Percentiles rank a stretch among this genome's conserved stretches.
Evolutionary conservation across 2,329 filamentous ascomycete species (phyloP).

Genomic region (Colletotrichum lini): DNA sequence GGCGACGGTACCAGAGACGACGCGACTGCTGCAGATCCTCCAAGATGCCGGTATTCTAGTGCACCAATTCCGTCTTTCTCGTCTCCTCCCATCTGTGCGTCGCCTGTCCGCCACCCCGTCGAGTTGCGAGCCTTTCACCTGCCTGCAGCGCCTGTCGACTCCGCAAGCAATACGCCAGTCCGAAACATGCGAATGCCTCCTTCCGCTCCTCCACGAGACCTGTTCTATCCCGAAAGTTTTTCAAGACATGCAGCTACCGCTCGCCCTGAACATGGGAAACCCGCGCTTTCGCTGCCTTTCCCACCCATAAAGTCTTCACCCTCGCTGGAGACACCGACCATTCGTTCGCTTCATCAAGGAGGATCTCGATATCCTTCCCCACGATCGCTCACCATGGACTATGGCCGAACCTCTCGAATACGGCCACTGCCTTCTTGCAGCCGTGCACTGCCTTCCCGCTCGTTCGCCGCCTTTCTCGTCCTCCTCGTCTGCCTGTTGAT

Average conservation of each 20-base stretch:
- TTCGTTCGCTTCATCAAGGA: constrained; percentile 31
- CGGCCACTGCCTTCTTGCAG: neutral
- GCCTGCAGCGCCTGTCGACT: constrained; percentile 16
- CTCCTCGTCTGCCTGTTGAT: constrained; percentile 57
- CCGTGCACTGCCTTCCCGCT: constrained; percentile 4
- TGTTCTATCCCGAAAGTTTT: constrained; percentile 21
- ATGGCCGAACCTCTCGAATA: constrained; percentile 2
- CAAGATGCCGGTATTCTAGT: constrained; percentile 42
- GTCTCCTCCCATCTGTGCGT: constrained; percentile 18
- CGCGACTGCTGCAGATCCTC: constrained; percentile 27
- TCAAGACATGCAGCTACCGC: constrained; percentile 37
- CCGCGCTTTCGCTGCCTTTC: constrained; percentile 36
- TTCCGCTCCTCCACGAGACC: constrained; percentile 26
- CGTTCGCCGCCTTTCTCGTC: constrained; percentile 50
- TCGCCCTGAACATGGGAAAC: constrained; percentile 38
- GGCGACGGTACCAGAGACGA: constrained; percentile 11
- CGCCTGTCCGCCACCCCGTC: constrained; percentile 7
- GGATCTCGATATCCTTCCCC: constrained; percentile 1
- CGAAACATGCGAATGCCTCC: constrained; percentile 41
- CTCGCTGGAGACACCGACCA: constrained; percentile 21
- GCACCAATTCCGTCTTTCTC: constrained; percentile 24
- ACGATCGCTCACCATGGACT: constrained; percentile 25
- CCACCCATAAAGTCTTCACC: constrained; percentile 38
- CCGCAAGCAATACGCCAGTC: constrained; percentile 1
- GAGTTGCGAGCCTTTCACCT: constrained; percentile 16